Base-by-base conservation (phyloP, 148 eudicot genomes). In the Drosera capensis region DNA sequence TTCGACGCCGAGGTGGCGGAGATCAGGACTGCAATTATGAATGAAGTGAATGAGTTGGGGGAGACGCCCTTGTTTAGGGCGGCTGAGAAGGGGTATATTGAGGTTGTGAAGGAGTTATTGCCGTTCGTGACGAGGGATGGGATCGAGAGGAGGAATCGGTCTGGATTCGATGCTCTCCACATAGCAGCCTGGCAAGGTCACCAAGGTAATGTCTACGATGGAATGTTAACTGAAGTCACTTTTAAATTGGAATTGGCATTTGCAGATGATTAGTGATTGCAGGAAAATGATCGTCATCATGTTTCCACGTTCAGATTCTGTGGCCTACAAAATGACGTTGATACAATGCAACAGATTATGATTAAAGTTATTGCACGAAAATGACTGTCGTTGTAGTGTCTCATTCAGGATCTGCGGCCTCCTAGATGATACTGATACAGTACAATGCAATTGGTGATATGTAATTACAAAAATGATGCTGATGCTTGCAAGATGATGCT, bases 121-220 rank as follows among this genome's bases (percentile, higher is more conserved):
- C 82, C 83, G 42, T 57, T 57, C 20, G 62, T 67, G 18, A 75
- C 94, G 11, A 55, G 26, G 6, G 71, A 79, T 41, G 86, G 86
- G 14, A 61, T 82, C n/a, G 34, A 35, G 3, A 38, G 70, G 19
- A 79, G 71, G 75, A 82, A 78, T 29, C 59, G 60, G 15, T 66
- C 76, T 5, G 74, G 75, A 16, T 59, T 82, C 29, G 85, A 71
- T 68, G 75, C 94, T 0, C 53, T 82, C 35, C 94, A 79, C 46
- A 58, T 73, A 45, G 94, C 94, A 9, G 86, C 94, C 2, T 61
- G 67, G 21, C 75, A 73, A 55, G 93, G 94, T 44, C 94, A 79
- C 41, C 63, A 68, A 55, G 86, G 94, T 80, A 77, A 24, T 37
- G 36, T 22, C 8, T 12, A 25, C 22, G 19, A 16, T 24, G 20